Conservation (phyloP, 2,329 filamentous ascomycete genomes). For the Akanthomyces uredinophilus region DNA sequence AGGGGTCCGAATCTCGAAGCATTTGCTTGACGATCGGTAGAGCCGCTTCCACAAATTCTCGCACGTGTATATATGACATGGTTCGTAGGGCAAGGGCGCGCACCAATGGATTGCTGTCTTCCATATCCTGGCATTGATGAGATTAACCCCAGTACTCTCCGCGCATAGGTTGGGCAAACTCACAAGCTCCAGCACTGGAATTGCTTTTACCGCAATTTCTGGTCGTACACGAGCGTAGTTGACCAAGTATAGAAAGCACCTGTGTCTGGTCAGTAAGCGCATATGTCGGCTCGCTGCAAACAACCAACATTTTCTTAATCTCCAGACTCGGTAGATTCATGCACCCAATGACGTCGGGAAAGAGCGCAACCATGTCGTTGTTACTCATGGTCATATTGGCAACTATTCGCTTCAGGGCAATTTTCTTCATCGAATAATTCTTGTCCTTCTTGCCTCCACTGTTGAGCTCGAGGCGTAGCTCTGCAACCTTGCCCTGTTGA, state of each 20-base stretch:
- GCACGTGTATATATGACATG: conserved; percentile 95
- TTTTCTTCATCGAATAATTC: conserved; percentile 91
- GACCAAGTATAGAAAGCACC: conserved; percentile 96
- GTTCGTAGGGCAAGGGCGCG: conserved; percentile 88
- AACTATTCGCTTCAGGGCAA: conserved; percentile 97
- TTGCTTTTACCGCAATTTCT: conserved; percentile 86
- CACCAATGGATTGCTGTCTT: conserved; percentile 86
- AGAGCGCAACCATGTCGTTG: conserved; percentile 97
- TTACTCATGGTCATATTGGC: conserved; percentile 99
- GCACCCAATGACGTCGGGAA: conserved; percentile 90
- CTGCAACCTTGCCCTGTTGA: conserved; percentile 94
- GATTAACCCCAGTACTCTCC: conserved; percentile 16
- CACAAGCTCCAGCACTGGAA: conserved; percentile 80
- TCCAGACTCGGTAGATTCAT: conserved; percentile 94
- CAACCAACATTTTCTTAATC: conserved; percentile 95
- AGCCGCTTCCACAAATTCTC: conserved; percentile 89
- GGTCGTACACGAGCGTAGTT: conserved; percentile 95
- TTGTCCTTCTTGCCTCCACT: conserved; percentile 97
- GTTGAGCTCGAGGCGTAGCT: conserved; percentile 90
- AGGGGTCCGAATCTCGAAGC: conserved; percentile 82
- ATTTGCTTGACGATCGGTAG: conserved; percentile 78
- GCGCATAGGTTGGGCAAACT: conserved; percentile 21
- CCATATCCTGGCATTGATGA: conserved; percentile 66
- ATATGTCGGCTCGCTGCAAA: not conserved
- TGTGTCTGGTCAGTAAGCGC: conserved; percentile 34